These are phyloP conservation scores for Zygotorulaspora danielsina DNA, from an alignment of 805 yeast species.

Conservation along the genomic window DNA sequence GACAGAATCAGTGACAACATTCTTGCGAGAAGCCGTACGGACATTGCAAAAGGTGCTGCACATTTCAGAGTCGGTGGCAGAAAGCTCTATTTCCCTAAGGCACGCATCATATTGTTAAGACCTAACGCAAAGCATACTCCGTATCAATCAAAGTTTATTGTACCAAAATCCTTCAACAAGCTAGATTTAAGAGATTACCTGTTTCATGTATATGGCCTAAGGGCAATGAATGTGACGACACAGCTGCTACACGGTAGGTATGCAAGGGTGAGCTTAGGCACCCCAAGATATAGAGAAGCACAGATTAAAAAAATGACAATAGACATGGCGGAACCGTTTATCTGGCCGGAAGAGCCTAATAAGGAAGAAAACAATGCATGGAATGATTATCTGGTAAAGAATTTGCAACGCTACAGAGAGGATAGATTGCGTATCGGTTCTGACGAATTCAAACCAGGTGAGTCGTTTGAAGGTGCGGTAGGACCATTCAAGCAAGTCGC, in stretches of 20 bases:
- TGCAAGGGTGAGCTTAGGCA: conserved; percentile 51
- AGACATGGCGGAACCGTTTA: conserved; percentile 91
- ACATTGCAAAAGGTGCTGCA: conserved; percentile 59
- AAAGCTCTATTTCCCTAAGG: conserved; percentile 78
- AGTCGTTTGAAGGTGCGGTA: conserved; percentile 65
- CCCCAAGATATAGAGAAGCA: conserved; percentile 69
- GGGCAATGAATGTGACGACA: conserved; percentile 85
- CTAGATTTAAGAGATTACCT: conserved; percentile 91
- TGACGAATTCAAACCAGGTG: conserved; percentile 61
- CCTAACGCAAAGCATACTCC: conserved; percentile 98
- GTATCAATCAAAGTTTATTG: conserved; percentile 92
- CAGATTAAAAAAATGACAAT: conserved; percentile 95
- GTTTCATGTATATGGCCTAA: conserved; percentile 81
- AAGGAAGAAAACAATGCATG: conserved; percentile 39
- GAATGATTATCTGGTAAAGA: conserved; percentile 41
- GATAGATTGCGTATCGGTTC: conserved; percentile 57
- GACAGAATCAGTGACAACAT: conserved; percentile 24
- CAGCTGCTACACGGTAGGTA: conserved; percentile 74
- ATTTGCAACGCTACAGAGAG: conserved; percentile 49
- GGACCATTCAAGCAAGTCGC: conserved; percentile 59
- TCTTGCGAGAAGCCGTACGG: conserved; percentile 41
- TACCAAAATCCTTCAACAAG: conserved; percentile 90
- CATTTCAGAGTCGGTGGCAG: conserved; percentile 81
- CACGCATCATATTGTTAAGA: conserved; percentile 71
- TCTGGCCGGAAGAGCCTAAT: conserved; percentile 76